Percentiles rank a stretch among this genome's conserved stretches.
Evolutionary conservation across 2,329 filamentous ascomycete species (phyloP).

Genomic region (Balansia obtecta): DNA sequence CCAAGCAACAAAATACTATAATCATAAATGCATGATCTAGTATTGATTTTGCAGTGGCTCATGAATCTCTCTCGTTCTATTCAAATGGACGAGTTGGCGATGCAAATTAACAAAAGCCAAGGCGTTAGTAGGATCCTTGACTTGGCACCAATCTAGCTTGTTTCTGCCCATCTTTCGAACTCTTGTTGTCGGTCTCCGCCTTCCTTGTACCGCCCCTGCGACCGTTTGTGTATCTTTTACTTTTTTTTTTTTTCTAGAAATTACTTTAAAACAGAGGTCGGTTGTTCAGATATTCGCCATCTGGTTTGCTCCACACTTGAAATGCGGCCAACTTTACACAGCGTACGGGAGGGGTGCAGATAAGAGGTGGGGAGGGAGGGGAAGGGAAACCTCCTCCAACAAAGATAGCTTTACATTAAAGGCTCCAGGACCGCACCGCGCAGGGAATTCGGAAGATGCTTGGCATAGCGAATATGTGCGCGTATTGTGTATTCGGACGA

Average conservation of each 20-base stretch:
- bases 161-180: neutral
- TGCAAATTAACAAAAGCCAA: neutral
- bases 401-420: neutral
- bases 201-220: neutral
- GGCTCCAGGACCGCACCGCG: too few relatives aligned
- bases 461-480: too few relatives aligned
- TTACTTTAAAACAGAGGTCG: neutral
- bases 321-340: neutral
- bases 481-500: too few relatives aligned
- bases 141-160: neutral
- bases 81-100: too few relatives aligned
- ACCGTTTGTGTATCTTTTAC: neutral
- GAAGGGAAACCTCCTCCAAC: constrained; percentile 10
- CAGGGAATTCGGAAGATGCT: too few relatives aligned
- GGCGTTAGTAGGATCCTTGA: neutral
- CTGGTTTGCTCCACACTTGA: neutral
- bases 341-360: constrained; percentile 10
- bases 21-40: too few relatives aligned
- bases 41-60: too few relatives aligned
- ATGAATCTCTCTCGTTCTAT: too few relatives aligned
- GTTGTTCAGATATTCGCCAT: constrained; percentile 1
- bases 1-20: too few relatives aligned
- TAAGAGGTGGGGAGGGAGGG: neutral
- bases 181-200: neutral
- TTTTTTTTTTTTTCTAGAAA: neutral